Evolutionary conservation across 1,284 basidiomycete genomes (phyloP), one percentile per base, ranked within the genome.

Genomic region (Peniophora sp.): DNA sequence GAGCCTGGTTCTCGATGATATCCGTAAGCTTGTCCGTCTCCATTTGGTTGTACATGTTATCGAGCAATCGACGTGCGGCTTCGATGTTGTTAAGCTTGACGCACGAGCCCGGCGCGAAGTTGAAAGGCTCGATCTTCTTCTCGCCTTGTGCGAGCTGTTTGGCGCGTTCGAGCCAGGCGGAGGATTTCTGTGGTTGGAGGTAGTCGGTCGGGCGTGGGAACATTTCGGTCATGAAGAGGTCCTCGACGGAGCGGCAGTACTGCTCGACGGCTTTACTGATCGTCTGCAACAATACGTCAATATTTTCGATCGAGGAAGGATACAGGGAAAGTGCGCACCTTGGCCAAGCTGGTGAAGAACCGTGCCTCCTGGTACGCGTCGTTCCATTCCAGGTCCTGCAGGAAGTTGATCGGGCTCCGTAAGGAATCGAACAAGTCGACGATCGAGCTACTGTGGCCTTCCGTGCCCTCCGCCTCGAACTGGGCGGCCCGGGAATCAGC

Each of bases 71-170:
- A 11, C 95, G 81, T 1, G 95, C 94, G 2, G 92, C 88, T 60
- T 97, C 94, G 56, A 99, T 87, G 64, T 99, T 98, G 73, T 99
- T 99, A 46, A 99, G 78, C 70, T 97, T 98, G 61, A 99, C 92
- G 62, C 96, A 98, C 0, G 92, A 94, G 71, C 94, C 80, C 0
- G 93, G 78, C 50, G 85, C 85, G 71, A 99, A 98, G 61, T 95
- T 92, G 77, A 97, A 99, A 5, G 92, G 89, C 60, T 92, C 89
- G 47, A 92, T 77, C 66, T 91, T 93, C 74, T 92, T 93, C 67
- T 97, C 93, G 19, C 88, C 85, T 53, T 85, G 73, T 1, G 86
- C 74, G 6, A 95, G 73, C 61, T 88, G 86, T 60, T 87, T 86
- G 6, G 96, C 96, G 59, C 90, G 94, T 64, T 96, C 93, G 24